Conservation (phyloP, 257 asterid species). For the Orobanche coerulescens region DNA sequence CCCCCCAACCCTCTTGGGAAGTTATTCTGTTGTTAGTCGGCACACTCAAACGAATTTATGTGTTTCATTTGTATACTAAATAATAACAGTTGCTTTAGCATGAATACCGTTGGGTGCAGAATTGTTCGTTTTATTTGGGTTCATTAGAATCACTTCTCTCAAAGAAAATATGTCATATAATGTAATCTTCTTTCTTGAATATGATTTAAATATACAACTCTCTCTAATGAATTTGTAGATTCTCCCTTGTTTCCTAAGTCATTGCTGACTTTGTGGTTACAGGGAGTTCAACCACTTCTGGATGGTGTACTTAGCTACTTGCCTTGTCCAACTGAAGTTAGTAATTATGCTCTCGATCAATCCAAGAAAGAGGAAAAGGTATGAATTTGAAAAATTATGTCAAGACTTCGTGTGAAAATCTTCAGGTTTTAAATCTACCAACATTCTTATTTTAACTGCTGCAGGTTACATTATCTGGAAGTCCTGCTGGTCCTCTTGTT, state of each 20-base stretch:
- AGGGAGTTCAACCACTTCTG: conserved; percentile 96
- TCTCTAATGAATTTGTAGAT: conserved; percentile 1
- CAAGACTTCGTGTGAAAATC: conserved; percentile 6
- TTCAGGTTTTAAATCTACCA: conserved; percentile 10
- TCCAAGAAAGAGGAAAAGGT: conserved; percentile 92
- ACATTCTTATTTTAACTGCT: conserved; percentile 23
- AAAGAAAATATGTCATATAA: background rate
- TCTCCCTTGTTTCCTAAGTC: background rate
- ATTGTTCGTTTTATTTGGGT: background rate
- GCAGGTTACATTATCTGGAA: conserved; percentile 76
- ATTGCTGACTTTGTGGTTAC: conserved; percentile 26
- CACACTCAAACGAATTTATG: background rate
- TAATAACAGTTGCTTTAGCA: conserved; percentile 5
- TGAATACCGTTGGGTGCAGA: background rate
- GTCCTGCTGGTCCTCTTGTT: conserved; percentile 88
- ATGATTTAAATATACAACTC: background rate
- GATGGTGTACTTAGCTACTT: conserved; percentile 91
- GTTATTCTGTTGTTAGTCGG: conserved; percentile 10
- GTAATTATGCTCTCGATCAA: conserved; percentile 85
- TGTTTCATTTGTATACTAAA: background rate
- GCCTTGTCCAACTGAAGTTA: conserved; percentile 88
- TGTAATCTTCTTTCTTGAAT: background rate
- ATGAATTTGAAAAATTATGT: background rate
- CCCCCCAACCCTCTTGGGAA: no score
- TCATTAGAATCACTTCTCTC: conserved; percentile 8